A percentile compares a stretch with the other conserved stretches of the same genome.
phyloP scores from a whole-genome alignment of 2,329 filamentous ascomycete genomes.

The Xylaria sp. region DNA sequence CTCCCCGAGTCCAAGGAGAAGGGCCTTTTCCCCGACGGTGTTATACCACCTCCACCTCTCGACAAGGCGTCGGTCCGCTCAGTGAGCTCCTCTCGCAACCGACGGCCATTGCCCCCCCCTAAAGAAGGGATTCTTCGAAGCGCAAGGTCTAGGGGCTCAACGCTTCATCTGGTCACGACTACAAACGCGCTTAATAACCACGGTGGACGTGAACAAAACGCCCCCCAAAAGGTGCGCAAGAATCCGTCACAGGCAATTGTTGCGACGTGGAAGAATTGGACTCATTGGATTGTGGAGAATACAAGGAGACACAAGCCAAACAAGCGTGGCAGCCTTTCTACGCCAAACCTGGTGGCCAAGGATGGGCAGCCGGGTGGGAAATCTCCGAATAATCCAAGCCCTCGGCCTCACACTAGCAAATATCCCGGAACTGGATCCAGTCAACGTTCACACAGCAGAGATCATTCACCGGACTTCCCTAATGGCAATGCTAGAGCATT shows the following conservation, averaged over 20 bases:
- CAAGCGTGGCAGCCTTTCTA: constrained; percentile 66
- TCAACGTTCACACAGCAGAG: constrained; percentile 54
- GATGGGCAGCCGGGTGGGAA: constrained; percentile 56
- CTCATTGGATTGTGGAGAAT: constrained; percentile 71
- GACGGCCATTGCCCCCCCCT: constrained; percentile 81
- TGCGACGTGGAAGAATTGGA: constrained; percentile 72
- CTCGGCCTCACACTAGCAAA: constrained; percentile 70
- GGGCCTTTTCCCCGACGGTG: constrained; percentile 57
- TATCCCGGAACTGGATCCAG: constrained; percentile 58
- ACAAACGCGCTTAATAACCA: constrained; percentile 61
- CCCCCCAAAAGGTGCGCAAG: constrained; percentile 62
- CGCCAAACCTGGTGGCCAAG: constrained; percentile 67
- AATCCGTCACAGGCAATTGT: constrained; percentile 69
- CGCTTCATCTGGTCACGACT: constrained; percentile 84
- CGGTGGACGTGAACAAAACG: constrained; percentile 42
- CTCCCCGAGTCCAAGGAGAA: constrained; percentile 71
- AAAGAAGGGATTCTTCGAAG: constrained; percentile 80
- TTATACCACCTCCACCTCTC: constrained; percentile 74
- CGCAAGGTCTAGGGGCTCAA: constrained; percentile 82
- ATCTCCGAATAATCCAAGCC: constrained; percentile 63
- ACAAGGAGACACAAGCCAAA: constrained; percentile 64
- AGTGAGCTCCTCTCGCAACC: constrained; percentile 79
- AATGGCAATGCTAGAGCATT: constrained; percentile 60
- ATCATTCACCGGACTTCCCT: constrained; percentile 63
- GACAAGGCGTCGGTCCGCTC: constrained; percentile 84